phyloP scores from a whole-genome alignment of 352 stramenopile genomes.

The Phytophthora litchii region DNA sequence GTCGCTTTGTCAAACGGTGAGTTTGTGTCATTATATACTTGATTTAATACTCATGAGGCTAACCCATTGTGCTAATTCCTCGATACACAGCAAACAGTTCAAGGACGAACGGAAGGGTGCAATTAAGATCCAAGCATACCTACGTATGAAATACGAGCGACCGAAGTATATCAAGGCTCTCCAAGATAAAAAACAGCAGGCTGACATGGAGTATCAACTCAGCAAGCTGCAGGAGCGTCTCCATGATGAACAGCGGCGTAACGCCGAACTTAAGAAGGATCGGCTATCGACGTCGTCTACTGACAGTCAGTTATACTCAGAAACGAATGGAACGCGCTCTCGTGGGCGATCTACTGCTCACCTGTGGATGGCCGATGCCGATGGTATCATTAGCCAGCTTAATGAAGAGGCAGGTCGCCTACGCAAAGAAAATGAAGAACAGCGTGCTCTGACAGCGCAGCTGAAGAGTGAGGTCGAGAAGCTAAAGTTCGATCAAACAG shows the following conservation, averaged over 20 bases:
- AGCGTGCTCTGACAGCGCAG: conserved; percentile 45
- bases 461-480: conserved; percentile 79
- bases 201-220: conserved; percentile 63
- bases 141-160: conserved; percentile 67
- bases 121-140: conserved; percentile 65
- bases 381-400: conserved; percentile 81
- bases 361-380: conserved; percentile 86
- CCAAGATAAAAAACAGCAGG: conserved; percentile 60
- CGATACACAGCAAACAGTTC: conserved; percentile 54
- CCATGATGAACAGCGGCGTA: conserved; percentile 66
- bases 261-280: conserved; percentile 60
- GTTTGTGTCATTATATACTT: neutral
- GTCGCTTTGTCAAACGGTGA: conserved; percentile 67
- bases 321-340: conserved; percentile 47
- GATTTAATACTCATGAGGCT: neutral
- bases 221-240: conserved; percentile 63
- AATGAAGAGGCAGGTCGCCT: conserved; percentile 75
- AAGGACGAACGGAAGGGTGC: conserved; percentile 53
- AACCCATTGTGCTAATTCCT: conserved; percentile 1
- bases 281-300: conserved; percentile 42
- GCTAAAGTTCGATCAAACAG: conserved; percentile 77
- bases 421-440: conserved; percentile 80
- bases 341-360: conserved; percentile 71
- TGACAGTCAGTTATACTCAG: conserved; percentile 49
- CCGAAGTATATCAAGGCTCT: conserved; percentile 62